A percentile compares a stretch with the other conserved stretches of the same genome.
phyloP scores from a whole-genome alignment of 2,329 filamentous ascomycete species.

The Microascus cirrosus region DNA sequence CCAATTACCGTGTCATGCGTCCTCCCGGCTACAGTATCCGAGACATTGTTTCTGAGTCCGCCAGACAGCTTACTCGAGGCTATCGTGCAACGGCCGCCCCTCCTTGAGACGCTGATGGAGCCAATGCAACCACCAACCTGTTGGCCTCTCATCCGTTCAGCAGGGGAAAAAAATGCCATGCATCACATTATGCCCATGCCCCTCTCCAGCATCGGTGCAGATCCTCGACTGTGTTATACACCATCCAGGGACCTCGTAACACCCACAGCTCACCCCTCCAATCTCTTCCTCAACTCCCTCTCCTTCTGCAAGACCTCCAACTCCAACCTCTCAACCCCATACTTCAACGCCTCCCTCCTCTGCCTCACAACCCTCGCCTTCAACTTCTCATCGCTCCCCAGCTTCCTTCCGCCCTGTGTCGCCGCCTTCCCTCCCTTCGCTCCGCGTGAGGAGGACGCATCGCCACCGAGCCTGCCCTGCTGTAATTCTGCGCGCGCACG shows the following conservation, averaged over 20 bases:
- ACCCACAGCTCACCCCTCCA: constrained; percentile 21
- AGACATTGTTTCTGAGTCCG: too few relatives aligned
- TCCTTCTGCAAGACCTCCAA: constrained; percentile 73
- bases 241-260: background rate
- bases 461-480: constrained; percentile 48
- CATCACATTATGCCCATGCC: background rate
- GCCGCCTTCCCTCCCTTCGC: background rate
- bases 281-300: constrained; percentile 41
- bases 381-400: constrained; percentile 43
- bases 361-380: constrained; percentile 54
- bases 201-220: too few relatives aligned
- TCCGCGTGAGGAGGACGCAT: constrained; percentile 8
- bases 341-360: constrained; percentile 76
- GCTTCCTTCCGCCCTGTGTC: constrained; percentile 13
- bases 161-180: too few relatives aligned
- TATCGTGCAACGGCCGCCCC: too few relatives aligned
- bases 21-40: too few relatives aligned
- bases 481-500: constrained; percentile 77
- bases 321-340: constrained; percentile 77
- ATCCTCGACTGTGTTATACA: background rate
- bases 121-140: too few relatives aligned
- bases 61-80: too few relatives aligned
- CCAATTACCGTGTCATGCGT: too few relatives aligned
- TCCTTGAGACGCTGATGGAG: too few relatives aligned
- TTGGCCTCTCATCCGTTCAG: too few relatives aligned